Evolutionary conservation across 2,329 filamentous ascomycete genomes (phyloP).

Genomic region (Karstenula rhodostoma): DNA sequence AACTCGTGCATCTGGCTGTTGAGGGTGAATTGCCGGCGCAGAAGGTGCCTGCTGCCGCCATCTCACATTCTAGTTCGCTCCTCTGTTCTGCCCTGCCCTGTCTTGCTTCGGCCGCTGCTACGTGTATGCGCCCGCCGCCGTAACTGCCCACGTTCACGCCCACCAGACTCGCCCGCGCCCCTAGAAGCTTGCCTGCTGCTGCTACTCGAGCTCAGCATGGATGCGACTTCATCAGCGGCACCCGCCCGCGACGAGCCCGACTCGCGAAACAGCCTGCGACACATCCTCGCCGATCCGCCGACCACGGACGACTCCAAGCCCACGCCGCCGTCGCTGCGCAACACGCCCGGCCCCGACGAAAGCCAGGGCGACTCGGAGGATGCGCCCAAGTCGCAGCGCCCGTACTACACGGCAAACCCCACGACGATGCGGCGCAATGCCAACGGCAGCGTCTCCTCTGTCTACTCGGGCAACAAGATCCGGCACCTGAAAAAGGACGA

Average conservation of each 20-base stretch:
- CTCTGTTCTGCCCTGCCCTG: too few species aligned
- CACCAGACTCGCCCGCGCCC: constrained; percentile 21
- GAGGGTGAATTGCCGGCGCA: background rate
- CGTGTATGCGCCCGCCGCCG: background rate
- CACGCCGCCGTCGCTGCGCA: constrained; percentile 35
- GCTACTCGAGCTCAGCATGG: constrained; percentile 25
- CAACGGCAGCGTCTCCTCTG: constrained; percentile 70
- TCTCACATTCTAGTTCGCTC: background rate
- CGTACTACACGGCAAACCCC: constrained; percentile 58
- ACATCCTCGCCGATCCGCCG: constrained; percentile 47
- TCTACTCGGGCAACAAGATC: constrained; percentile 78
- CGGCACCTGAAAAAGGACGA: constrained; percentile 88
- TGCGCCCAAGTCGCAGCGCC: constrained; percentile 34
- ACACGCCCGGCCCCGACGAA: constrained; percentile 44
- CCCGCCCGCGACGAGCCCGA: constrained; percentile 43
- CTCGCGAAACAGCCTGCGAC: constrained; percentile 50
- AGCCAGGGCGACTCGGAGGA: constrained; percentile 38
- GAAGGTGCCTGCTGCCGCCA: background rate
- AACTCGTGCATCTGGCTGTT: background rate
- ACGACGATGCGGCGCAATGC: constrained; percentile 67
- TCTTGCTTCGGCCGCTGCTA: background rate
- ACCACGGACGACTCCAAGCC: constrained; percentile 45
- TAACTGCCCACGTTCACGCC: background rate
- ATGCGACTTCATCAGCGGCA: constrained; percentile 25
- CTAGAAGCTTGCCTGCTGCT: constrained; percentile 4